These are phyloP conservation scores for Oenanthe sinensis DNA, from an alignment of 129 eudicot genomes.

Conservation along the genomic window DNA sequence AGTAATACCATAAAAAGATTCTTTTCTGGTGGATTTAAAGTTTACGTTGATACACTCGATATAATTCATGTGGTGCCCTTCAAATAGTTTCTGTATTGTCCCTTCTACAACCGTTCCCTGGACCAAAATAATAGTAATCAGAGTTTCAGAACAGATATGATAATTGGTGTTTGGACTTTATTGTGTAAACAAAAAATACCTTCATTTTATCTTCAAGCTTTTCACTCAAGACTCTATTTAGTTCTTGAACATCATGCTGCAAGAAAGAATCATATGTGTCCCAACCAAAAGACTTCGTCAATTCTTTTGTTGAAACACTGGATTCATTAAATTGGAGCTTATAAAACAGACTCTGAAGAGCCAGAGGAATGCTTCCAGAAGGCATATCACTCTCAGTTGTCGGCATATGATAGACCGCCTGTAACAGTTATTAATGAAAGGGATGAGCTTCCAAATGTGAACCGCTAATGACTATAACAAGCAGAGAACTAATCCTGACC, in stretches of 20 bases:
- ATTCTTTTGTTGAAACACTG: constrained; percentile 93
- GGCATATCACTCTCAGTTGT: constrained; percentile 98
- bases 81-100: constrained; percentile 90
- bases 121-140: constrained; percentile 16
- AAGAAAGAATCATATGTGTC: constrained; percentile 95
- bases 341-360: constrained; percentile 89
- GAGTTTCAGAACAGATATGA: constrained; percentile 20
- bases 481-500: constrained; percentile 21
- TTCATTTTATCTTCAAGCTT: constrained; percentile 99
- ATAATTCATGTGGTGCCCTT: constrained; percentile 97
- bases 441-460: constrained; percentile 5
- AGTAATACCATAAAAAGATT: constrained; percentile 77
- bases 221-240: constrained; percentile 84
- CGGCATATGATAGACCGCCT: constrained; percentile 99
- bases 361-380: constrained; percentile 86
- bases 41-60: constrained; percentile 90
- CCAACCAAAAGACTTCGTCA: constrained; percentile 98
- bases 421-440: constrained; percentile 27
- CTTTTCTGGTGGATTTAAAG: constrained; percentile 93
- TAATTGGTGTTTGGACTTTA: not conserved
- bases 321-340: constrained; percentile 91
- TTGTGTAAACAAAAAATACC: constrained; percentile 28
- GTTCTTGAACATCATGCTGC: constrained; percentile 99
- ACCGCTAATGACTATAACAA: constrained; percentile 8
- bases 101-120: constrained; percentile 99